These are phyloP conservation scores for Myrica gale DNA, from an alignment of 306 rosid species.

Conservation along the genomic window DNA sequence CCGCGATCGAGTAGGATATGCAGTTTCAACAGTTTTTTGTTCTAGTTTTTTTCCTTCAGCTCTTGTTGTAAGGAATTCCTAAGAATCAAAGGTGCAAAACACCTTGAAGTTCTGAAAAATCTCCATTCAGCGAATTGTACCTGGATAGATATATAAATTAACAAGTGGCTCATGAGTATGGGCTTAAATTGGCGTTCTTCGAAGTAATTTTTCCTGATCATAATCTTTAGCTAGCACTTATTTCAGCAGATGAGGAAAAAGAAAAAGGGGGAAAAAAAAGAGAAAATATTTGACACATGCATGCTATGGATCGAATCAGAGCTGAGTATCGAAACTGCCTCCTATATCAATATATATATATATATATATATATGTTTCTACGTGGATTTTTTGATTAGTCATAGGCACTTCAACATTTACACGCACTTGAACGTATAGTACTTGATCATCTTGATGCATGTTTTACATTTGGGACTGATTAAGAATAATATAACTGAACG, in stretches of 20 bases:
- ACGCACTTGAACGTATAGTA: neutral
- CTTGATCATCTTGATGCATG: too few relatives aligned
- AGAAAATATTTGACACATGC: neutral
- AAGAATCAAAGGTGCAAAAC: neutral
- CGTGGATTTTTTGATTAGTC: neutral
- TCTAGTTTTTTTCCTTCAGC: neutral
- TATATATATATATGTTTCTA: neutral
- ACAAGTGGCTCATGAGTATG: neutral
- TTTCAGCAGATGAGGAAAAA: neutral
- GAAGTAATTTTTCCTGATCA: neutral
- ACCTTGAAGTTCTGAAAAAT: neutral
- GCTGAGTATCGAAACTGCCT: neutral
- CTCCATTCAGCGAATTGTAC: too few relatives aligned
- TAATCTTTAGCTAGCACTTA: neutral
- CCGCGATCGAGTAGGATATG: neutral
- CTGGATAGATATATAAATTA: too few relatives aligned
- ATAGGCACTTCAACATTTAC: neutral
- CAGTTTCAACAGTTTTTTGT: neutral
- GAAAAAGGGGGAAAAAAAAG: neutral
- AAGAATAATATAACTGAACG: too few relatives aligned
- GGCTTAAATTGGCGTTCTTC: neutral
- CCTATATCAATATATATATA: neutral
- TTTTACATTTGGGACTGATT: too few relatives aligned
- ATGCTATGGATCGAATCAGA: neutral
- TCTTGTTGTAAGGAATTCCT: neutral